Evolutionary conservation across 1,284 basidiomycete genomes (phyloP), one percentile per base, ranked within the genome.

Genomic region (Moniliophthora roreri): DNA sequence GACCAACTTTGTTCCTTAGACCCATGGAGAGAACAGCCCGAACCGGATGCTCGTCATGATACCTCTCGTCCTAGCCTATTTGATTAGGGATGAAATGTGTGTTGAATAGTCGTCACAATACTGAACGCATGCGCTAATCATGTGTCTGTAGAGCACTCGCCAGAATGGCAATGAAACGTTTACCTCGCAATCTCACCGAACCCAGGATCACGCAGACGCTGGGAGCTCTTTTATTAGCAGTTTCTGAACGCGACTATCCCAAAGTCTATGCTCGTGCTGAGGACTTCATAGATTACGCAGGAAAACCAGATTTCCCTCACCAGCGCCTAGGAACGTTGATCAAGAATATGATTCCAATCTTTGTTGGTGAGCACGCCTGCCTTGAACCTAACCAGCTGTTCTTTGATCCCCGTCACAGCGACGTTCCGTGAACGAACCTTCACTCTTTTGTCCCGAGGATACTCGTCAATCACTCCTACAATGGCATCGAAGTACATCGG

Each of bases 51-150:
- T 85, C 21, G 59, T 84, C 21, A 72, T 76, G 7, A 75, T 75
- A 2, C 84, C 85, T 18, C 66, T 88, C 20, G 78, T 85, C 6
- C 74, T 89, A 7, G 73, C 78, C 7, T 84, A 87, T 66, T 70
- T 87, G 44, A 81, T 83, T 35, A 51, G 76, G 26, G 79, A 87
- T 58, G 74, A 85, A 52, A 61, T 83, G 85, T 85, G 62, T 60
- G 82, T 70, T 6, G 36, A 18, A 32, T 7, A 24, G 42, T 39
- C 39, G 23, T 40, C 15, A 38, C 3, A 34, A 21, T 10, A 6
- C 24, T 21, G 15, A 15, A 42, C 18, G 41, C 41, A 11, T 16
- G 8, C 24, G 10, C n/a, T 15, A 23, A 3, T 24, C 16, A 4
- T 15, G 15, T 7, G 13, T 5, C 11, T 16, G 16, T 26, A 46